Conservation (phyloP, 2,329 filamentous ascomycete species). For the Emydomyces testavorans region DNA sequence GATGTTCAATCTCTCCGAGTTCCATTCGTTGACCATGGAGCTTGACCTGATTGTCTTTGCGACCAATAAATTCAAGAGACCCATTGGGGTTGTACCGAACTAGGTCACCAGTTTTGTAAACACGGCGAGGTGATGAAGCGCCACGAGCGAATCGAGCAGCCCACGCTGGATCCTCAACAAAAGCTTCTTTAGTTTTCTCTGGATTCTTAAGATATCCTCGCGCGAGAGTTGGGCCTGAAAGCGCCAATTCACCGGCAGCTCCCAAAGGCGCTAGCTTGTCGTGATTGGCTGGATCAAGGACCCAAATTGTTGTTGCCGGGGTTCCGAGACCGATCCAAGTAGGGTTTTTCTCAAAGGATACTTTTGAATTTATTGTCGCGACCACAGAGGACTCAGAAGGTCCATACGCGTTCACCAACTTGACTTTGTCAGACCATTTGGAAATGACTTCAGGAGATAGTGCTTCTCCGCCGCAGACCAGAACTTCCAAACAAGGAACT, state of each 20-base stretch:
- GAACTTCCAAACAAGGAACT: constrained; percentile 58
- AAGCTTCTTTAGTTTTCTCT: constrained; percentile 13
- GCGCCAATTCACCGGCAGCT: constrained; percentile 13
- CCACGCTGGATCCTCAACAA: constrained; percentile 13
- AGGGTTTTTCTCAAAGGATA: constrained; percentile 11
- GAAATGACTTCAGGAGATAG: constrained; percentile 60
- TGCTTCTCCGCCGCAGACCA: constrained; percentile 72
- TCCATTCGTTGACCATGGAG: constrained; percentile 55
- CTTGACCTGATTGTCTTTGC: constrained; percentile 57
- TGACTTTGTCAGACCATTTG: constrained; percentile 51
- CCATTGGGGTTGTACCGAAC: constrained; percentile 26
- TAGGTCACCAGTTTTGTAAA: constrained; percentile 16
- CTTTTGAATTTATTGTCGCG: constrained; percentile 9
- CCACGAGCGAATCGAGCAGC: constrained; percentile 3
- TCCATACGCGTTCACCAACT: constrained; percentile 69
- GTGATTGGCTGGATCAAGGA: constrained; percentile 14
- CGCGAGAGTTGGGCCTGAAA: constrained; percentile 14
- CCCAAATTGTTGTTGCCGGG: constrained; percentile 12
- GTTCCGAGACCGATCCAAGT: constrained; percentile 12
- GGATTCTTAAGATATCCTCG: constrained; percentile 15
- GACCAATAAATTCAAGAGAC: constrained; percentile 37
- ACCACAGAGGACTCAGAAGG: constrained; percentile 50
- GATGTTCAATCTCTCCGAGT: constrained; percentile 40
- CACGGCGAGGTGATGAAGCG: constrained; percentile 6
- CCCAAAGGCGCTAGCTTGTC: constrained; percentile 14